Evolutionary conservation across 140 eudicot genomes (phyloP).

Genomic region (Stevia rebaudiana): DNA sequence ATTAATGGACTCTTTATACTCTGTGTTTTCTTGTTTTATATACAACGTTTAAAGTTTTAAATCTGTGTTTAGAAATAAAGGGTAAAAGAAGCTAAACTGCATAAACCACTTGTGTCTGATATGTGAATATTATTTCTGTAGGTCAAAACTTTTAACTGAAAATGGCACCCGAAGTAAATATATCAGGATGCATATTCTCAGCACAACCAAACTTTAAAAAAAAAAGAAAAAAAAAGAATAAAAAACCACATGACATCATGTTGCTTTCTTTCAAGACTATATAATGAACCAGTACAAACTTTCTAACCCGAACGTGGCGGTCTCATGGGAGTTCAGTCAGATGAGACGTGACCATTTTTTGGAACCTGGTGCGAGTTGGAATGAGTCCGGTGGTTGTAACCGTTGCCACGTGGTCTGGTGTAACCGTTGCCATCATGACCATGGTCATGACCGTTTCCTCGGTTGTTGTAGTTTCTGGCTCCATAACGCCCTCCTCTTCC

Average conservation of each 20-base stretch:
- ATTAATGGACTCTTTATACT: background rate
- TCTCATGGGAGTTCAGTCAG: conserved; percentile 27
- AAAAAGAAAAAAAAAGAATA: too few species aligned
- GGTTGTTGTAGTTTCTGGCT: conserved; percentile 38
- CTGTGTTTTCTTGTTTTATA: background rate
- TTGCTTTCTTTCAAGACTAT: conserved; percentile 26
- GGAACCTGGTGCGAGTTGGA: conserved; percentile 36
- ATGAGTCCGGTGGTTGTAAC: conserved; percentile 44
- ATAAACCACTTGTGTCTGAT: conserved; percentile 12
- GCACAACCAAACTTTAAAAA: conserved; percentile 12
- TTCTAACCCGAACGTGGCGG: conserved; percentile 8
- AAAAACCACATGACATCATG: background rate
- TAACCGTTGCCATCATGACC: conserved; percentile 45
- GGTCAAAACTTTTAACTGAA: conserved; percentile 31
- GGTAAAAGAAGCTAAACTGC: conserved; percentile 16
- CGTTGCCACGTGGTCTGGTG: conserved; percentile 69
- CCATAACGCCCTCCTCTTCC: conserved; percentile 77
- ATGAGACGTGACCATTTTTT: conserved; percentile 38
- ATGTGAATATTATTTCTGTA: conserved; percentile 29
- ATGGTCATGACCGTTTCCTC: conserved; percentile 37
- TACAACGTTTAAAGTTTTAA: background rate
- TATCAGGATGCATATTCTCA: conserved; percentile 33
- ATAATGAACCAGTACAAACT: conserved; percentile 18
- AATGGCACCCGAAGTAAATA: conserved; percentile 21
- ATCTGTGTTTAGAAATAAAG: background rate